A percentile compares a stretch with the other conserved stretches of the same genome.
These are phyloP conservation scores for Aspergillus fischeri DNA, from an alignment of 2,329 filamentous ascomycete genomes.

Conservation along the genomic window DNA sequence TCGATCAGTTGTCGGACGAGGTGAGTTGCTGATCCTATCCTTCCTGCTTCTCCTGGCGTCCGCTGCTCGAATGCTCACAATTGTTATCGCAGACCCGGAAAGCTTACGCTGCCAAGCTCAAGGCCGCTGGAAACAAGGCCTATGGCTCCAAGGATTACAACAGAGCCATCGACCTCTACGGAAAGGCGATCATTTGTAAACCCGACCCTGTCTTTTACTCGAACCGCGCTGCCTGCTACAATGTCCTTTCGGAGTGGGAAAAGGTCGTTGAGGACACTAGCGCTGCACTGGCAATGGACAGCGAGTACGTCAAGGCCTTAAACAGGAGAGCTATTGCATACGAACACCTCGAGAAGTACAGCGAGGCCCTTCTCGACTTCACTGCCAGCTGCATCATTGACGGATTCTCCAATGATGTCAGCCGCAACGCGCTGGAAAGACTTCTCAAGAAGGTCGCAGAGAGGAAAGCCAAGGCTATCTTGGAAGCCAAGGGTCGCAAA, in stretches of 20 bases:
- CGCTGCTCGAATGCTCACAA: constrained; percentile 2
- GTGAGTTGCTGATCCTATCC: constrained; percentile 26
- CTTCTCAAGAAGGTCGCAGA: constrained; percentile 96
- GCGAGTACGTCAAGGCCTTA: constrained; percentile 94
- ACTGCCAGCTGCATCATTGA: constrained; percentile 99
- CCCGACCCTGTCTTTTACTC: constrained; percentile 98
- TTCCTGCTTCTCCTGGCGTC: not conserved
- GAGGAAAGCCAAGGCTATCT: constrained; percentile 84
- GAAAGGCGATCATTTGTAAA: constrained; percentile 93
- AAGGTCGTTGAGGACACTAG: constrained; percentile 97
- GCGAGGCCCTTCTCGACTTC: constrained; percentile 93
- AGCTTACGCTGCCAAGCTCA: constrained; percentile 83
- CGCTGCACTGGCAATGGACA: constrained; percentile 87
- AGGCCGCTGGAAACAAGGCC: constrained; percentile 92
- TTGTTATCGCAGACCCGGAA: constrained; percentile 62
- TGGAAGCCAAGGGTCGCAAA: constrained; percentile 74
- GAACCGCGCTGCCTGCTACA: constrained; percentile 96
- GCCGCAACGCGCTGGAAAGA: constrained; percentile 84
- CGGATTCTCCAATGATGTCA: constrained; percentile 86
- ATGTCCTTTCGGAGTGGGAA: constrained; percentile 86
- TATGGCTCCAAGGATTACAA: constrained; percentile 94
- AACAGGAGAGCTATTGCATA: constrained; percentile 96
- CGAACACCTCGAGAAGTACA: constrained; percentile 85
- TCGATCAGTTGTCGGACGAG: constrained; percentile 45
- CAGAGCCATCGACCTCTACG: constrained; percentile 89